These are phyloP conservation scores for Backusella liffmaniae DNA, from an alignment of 192 early-diverging fungal species.

Conservation along the genomic window DNA sequence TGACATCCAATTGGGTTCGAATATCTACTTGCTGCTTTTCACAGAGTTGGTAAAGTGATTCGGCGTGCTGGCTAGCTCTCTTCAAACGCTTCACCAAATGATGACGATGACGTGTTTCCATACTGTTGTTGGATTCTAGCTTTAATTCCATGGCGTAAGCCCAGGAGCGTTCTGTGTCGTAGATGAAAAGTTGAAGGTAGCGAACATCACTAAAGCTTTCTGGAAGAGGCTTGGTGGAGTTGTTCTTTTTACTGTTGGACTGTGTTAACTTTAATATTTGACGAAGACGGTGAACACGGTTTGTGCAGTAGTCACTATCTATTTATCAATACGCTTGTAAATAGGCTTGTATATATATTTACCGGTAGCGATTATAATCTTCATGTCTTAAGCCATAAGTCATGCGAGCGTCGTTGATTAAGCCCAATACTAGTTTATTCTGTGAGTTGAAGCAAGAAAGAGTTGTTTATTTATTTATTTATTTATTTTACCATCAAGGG, in stretches of 20 bases:
- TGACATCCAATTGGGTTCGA: constrained; percentile 52
- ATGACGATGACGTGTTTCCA: constrained; percentile 64
- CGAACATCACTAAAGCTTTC: constrained; percentile 46
- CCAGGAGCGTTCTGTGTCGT: constrained; percentile 75
- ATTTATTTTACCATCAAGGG: neutral
- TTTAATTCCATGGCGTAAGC: constrained; percentile 79
- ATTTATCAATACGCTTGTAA: neutral
- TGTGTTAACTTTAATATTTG: constrained; percentile 52
- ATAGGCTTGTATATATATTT: neutral
- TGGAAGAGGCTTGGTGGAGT: constrained; percentile 48
- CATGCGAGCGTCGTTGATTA: constrained; percentile 64
- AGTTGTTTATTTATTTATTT: neutral
- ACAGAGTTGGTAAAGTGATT: constrained; percentile 47
- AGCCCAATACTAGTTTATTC: constrained; percentile 41
- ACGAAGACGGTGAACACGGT: constrained; percentile 61
- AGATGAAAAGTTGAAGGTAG: constrained; percentile 62
- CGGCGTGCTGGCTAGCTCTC: constrained; percentile 55
- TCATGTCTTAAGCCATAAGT: constrained; percentile 78
- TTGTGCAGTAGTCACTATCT: constrained; percentile 63
- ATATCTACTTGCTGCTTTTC: constrained; percentile 47
- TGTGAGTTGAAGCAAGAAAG: neutral
- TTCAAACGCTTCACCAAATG: constrained; percentile 64
- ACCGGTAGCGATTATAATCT: constrained; percentile 78
- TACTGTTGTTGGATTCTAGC: constrained; percentile 45
- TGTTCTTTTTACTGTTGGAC: constrained; percentile 45